A percentile compares a stretch with the other conserved stretches of the same genome.
Conservation (phyloP, 2,329 filamentous ascomycete species). For the Emmonsia crescens region DNA sequence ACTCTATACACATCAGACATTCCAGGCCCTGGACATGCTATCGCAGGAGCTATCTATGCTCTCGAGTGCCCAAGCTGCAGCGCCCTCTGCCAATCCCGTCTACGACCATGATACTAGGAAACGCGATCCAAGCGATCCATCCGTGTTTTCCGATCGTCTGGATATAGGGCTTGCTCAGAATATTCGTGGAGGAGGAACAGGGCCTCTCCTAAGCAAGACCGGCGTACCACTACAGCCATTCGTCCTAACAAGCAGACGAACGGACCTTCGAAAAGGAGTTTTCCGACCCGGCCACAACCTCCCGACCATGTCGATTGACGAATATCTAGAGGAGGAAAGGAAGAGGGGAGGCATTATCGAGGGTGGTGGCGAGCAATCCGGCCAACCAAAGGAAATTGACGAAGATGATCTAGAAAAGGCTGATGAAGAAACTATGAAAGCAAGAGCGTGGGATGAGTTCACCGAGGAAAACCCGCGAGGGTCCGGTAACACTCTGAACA, state of each 20-base stretch:
- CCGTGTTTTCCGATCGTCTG: constrained; percentile 59
- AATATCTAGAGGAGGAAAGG: constrained; percentile 88
- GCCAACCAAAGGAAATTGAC: constrained; percentile 59
- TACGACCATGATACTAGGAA: constrained; percentile 29
- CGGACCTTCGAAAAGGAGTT: constrained; percentile 66
- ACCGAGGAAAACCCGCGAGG: constrained; percentile 74
- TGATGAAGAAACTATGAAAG: constrained; percentile 86
- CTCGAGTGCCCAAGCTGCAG: constrained; percentile 51
- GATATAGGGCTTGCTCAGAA: constrained; percentile 49
- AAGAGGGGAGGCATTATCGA: constrained; percentile 79
- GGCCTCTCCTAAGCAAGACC: constrained; percentile 63
- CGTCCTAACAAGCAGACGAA: constrained; percentile 66
- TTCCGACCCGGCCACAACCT: constrained; percentile 87
- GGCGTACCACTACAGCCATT: constrained; percentile 88
- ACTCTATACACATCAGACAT: constrained; percentile 65
- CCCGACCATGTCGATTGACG: constrained; percentile 95
- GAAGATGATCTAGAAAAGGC: constrained; percentile 85
- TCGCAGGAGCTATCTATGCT: constrained; percentile 77
- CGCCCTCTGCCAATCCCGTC: constrained; percentile 28
- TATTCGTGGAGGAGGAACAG: constrained; percentile 35
- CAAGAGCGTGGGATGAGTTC: constrained; percentile 90
- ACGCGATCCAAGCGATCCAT: constrained; percentile 40
- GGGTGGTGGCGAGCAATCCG: constrained; percentile 70
- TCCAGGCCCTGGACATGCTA: constrained; percentile 77
- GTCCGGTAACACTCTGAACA: constrained; percentile 40